Evolutionary conservation across 73 alveolate genomes (phyloP).

Genomic region (Loxodes magnus): DNA sequence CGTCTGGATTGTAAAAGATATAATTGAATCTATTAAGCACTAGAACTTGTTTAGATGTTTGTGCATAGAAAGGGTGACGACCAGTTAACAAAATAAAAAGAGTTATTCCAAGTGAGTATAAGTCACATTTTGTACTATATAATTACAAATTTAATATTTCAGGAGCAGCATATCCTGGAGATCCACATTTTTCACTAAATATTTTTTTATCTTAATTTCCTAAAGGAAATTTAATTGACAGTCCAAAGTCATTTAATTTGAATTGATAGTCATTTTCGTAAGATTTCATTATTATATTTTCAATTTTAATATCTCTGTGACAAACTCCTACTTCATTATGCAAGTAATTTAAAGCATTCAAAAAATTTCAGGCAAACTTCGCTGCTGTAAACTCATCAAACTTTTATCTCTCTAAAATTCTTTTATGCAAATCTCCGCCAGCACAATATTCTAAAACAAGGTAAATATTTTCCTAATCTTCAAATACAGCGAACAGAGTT

Average conservation of each 20-base stretch:
- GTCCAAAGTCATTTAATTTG: constrained; percentile 40
- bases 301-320: constrained; percentile 47
- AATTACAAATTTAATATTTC: constrained; percentile 34
- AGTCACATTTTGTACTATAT: constrained; percentile 36
- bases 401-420: too few species aligned
- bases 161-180: constrained; percentile 64
- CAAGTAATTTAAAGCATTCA: too few species aligned
- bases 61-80: constrained; percentile 49
- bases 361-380: too few species aligned
- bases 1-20: neutral
- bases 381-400: too few species aligned
- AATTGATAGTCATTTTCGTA: constrained; percentile 23
- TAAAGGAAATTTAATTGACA: constrained; percentile 23
- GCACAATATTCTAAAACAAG: too few species aligned
- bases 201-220: constrained; percentile 4
- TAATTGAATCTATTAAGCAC: neutral
- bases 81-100: constrained; percentile 47
- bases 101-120: constrained; percentile 45
- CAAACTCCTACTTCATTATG: too few species aligned
- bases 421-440: too few species aligned
- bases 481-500: too few species aligned
- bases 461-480: too few species aligned
- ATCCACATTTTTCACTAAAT: constrained; percentile 50
- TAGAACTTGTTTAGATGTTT: constrained; percentile 5
- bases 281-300: constrained; percentile 28